These are phyloP conservation scores for Lasiosphaeria hispida DNA, from an alignment of 495 filamentous ascomycete genomes.

Conservation along the genomic window DNA sequence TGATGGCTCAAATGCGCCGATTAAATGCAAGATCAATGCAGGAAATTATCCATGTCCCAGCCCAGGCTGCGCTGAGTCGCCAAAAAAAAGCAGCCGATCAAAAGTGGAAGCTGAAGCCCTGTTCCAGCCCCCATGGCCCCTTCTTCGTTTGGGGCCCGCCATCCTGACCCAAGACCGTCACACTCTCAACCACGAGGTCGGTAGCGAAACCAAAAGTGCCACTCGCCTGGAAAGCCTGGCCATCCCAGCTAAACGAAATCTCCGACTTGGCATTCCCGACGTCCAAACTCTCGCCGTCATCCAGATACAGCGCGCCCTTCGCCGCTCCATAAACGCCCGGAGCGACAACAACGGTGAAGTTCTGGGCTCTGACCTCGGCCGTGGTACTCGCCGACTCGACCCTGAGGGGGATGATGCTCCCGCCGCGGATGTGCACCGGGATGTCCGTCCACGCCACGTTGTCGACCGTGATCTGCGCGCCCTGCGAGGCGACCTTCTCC, in stretches of 20 bases:
- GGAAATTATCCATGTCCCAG: too few species aligned
- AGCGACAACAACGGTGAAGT: conserved; percentile 71
- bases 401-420: conserved; percentile 63
- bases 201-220: conserved; percentile 55
- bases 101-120: conserved; percentile 8
- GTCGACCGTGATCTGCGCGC: conserved; percentile 47
- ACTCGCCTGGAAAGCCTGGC: conserved; percentile 42
- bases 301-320: conserved; percentile 52
- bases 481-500: conserved; percentile 51
- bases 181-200: conserved; percentile 50
- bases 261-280: conserved; percentile 35
- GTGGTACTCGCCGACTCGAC: conserved; percentile 64
- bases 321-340: conserved; percentile 46
- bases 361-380: conserved; percentile 57
- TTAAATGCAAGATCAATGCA: too few species aligned
- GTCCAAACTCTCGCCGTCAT: conserved; percentile 55
- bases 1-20: too few species aligned
- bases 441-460: conserved; percentile 61
- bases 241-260: conserved; percentile 53
- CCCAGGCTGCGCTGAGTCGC: too few species aligned
- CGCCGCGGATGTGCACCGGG: conserved; percentile 71
- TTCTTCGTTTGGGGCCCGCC: conserved; percentile 7
- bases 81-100: too few species aligned
- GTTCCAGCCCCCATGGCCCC: conserved; percentile 19
- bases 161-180: conserved; percentile 55